Evolutionary conservation across 306 rosid species (phyloP), one percentile per base, ranked within the genome.

Genomic region (Corylus americana): DNA sequence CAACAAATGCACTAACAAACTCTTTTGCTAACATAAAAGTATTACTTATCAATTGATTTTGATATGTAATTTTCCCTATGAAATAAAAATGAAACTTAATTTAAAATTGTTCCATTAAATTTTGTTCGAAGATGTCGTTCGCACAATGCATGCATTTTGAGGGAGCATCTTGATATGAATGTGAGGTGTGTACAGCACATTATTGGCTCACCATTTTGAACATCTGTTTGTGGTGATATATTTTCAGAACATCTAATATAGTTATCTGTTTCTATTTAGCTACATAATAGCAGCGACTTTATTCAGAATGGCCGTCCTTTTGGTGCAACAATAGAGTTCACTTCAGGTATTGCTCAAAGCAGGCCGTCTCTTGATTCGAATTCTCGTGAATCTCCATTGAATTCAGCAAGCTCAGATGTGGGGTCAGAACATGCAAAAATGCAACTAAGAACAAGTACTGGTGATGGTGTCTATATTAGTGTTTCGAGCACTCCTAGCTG

Each of bases 401-500:
- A 47, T 87, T 83, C 77, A 18, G 70, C 42, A 66, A 74, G 90
- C 81, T 90, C 91, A 89, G 90, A 95, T 86, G 97, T 74, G 86
- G 93, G 86, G 73, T 80, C 88, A 64, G 94, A 84, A 74, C 86
- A 84, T 47, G 72, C 86, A 83, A 95, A 79, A 78, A 96, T 93
- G 99, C 90, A 86, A 82, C 50, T 80, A 81, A 86, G 94, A 85
- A 77, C 89, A 64, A 91, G 94, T 79, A 11, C 87, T 68, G 97
- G 88, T 84, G 99, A 96, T 80, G 92, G 89, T 83, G 87, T 91
- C 50, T 94, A 98, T 44, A 50, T 88, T 77, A 96, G 99, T 77
- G 91, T 91, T 78, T 96, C 98, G 63, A 93, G 97, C 88, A 75
- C 85, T 83, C 94, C 89, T 74, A 84, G 91, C 83, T 80, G 89